Percentiles rank a stretch among this genome's conserved stretches.
Conservation (phyloP, 164 flowering plant species). For the Stephania japonica region DNA sequence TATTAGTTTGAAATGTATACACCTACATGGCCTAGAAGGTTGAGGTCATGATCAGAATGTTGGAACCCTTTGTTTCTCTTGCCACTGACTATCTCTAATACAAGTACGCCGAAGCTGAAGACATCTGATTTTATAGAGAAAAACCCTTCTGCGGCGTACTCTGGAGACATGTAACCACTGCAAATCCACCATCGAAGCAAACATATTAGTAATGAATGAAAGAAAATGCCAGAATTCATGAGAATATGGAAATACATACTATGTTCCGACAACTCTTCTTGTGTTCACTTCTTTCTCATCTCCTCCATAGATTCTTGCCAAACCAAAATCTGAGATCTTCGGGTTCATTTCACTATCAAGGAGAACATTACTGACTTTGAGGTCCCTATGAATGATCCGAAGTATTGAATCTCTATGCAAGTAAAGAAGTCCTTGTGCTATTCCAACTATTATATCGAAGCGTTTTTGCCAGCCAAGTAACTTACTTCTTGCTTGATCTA, state of each 20-base stretch:
- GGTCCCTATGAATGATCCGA: conserved; percentile 7
- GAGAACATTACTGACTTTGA: conserved; percentile 5
- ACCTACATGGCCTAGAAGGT: conserved; percentile 10
- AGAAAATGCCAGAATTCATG: neutral
- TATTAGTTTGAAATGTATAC: neutral
- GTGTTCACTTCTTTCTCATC: conserved; percentile 1
- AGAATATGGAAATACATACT: conserved; percentile 3
- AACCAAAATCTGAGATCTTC: conserved; percentile 7
- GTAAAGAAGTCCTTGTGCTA: conserved; percentile 11
- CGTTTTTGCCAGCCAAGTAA: conserved; percentile 1
- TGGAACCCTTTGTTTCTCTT: conserved; percentile 2
- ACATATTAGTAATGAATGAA: neutral
- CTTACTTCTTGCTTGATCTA: neutral
- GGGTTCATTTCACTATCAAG: conserved; percentile 4
- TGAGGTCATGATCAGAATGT: conserved; percentile 8
- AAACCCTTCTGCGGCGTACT: neutral
- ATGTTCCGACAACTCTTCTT: neutral
- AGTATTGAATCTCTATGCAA: conserved; percentile 8
- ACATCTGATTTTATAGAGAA: conserved; percentile 8
- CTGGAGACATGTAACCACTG: conserved; percentile 11
- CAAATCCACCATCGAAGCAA: neutral
- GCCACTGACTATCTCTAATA: conserved; percentile 1
- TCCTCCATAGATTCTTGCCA: conserved; percentile 9
- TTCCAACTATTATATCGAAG: conserved; percentile 8
- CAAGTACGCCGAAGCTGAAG: conserved; percentile 8